Evolutionary conservation across 2,329 filamentous ascomycete genomes (phyloP).

Genomic region (Uncinocarpus reesii): DNA sequence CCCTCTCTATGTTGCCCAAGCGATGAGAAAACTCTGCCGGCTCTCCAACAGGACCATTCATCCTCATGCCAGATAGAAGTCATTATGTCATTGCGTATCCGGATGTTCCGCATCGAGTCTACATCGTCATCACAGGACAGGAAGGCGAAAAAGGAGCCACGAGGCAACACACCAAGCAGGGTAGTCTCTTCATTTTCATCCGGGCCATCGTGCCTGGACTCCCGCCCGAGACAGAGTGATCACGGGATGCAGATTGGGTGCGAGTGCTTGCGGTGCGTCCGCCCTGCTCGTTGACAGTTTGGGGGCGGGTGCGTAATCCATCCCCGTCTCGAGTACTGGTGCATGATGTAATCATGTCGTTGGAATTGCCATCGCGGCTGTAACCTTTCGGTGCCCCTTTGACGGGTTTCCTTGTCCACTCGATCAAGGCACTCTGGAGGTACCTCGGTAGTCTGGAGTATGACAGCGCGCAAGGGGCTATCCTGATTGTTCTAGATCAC

Average conservation of each 20-base stretch:
- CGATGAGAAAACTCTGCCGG: background rate
- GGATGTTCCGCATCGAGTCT: background rate
- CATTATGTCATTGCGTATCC: background rate
- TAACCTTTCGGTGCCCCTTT: background rate
- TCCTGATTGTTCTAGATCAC: background rate
- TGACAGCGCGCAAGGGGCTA: too few species aligned
- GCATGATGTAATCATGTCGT: too few species aligned
- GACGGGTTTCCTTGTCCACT: background rate
- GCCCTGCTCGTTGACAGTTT: too few species aligned
- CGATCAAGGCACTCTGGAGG: background rate
- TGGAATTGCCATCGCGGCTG: constrained; percentile 4
- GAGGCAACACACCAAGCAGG: background rate
- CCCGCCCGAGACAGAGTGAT: background rate
- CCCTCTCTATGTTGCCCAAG: background rate
- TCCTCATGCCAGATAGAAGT: background rate
- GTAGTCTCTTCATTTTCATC: constrained; percentile 5
- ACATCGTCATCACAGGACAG: background rate
- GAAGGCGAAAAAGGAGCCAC: background rate
- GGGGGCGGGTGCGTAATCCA: background rate
- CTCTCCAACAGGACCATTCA: background rate
- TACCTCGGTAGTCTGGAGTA: background rate
- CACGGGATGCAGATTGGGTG: background rate
- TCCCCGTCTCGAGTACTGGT: background rate
- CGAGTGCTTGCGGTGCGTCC: background rate
- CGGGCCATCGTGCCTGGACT: constrained; percentile 1